These are phyloP conservation scores for Elsinoe perseae DNA, from an alignment of 2,329 filamentous ascomycete species.

Conservation along the genomic window DNA sequence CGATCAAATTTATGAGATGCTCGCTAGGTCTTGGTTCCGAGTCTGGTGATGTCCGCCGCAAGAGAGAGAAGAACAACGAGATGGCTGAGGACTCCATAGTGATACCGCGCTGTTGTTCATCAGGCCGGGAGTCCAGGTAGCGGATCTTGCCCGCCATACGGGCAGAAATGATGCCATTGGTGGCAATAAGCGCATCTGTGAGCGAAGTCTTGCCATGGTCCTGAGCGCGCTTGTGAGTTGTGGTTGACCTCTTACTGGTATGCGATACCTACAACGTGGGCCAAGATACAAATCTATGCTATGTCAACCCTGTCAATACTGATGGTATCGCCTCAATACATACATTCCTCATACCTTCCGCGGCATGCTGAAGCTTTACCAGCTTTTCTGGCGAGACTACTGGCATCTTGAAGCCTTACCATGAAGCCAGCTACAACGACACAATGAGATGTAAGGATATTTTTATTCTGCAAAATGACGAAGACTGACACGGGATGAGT, in stretches of 20 bases:
- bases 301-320: constrained; percentile 7
- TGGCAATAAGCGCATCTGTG: constrained; percentile 90
- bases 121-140: constrained; percentile 90
- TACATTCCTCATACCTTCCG: constrained; percentile 89
- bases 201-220: constrained; percentile 98
- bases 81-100: constrained; percentile 99
- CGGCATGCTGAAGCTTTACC: constrained; percentile 77
- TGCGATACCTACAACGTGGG: constrained; percentile 64
- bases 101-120: constrained; percentile 92
- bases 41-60: constrained; percentile 59
- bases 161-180: constrained; percentile 97
- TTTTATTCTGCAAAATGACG: not conserved
- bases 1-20: constrained; percentile 94
- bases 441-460: not conserved
- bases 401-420: constrained; percentile 58
- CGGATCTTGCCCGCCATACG: constrained; percentile 97
- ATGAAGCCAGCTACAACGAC: not conserved
- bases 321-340: constrained; percentile 27
- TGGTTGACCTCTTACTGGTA: not conserved
- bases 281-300: constrained; percentile 69
- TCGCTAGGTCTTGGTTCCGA: constrained; percentile 58
- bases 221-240: constrained; percentile 29
- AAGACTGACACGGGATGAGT: not conserved
- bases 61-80: constrained; percentile 88
- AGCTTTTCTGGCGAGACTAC: constrained; percentile 86